These are phyloP conservation scores for Fusarium haematococcum DNA, from an alignment of 2,329 filamentous ascomycete genomes.

Conservation along the genomic window DNA sequence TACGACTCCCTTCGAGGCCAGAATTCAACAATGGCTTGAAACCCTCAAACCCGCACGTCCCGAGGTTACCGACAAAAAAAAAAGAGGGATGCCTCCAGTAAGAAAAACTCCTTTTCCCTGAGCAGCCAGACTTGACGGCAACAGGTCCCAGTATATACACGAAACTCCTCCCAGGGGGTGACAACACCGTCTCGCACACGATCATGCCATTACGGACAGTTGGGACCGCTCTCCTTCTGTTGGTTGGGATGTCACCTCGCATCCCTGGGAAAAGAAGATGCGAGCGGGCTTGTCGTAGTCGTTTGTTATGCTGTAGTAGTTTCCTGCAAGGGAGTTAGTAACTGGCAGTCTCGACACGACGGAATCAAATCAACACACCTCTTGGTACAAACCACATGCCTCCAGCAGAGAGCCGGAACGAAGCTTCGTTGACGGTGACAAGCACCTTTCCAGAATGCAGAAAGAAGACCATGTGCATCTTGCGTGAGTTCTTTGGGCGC, in stretches of 20 bases:
- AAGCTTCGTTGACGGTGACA: constrained; percentile 79
- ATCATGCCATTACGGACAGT: constrained; percentile 36
- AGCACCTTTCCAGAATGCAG: constrained; percentile 85
- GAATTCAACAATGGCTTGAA: constrained; percentile 9
- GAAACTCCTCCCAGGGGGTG: neutral
- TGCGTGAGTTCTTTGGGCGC: constrained; percentile 89
- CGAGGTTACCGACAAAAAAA: neutral
- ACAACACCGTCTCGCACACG: neutral
- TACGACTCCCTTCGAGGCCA: constrained; percentile 9
- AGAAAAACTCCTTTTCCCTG: constrained; percentile 10
- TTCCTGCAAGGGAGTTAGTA: constrained; percentile 69
- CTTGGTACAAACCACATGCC: constrained; percentile 95
- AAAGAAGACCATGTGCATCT: constrained; percentile 98
- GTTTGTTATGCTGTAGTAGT: constrained; percentile 93
- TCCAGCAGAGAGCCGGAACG: constrained; percentile 86
- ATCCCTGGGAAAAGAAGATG: constrained; percentile 94
- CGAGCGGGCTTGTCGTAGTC: constrained; percentile 77
- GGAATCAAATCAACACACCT: constrained; percentile 69
- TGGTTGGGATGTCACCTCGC: constrained; percentile 61
- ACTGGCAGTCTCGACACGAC: neutral
- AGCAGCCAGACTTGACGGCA: neutral
- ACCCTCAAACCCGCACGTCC: neutral
- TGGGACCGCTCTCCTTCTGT: constrained; percentile 40
- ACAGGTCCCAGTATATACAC: neutral
- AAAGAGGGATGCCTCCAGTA: neutral